Conservation (phyloP, 495 filamentous ascomycete species). For the Cercophora scortea region DNA sequence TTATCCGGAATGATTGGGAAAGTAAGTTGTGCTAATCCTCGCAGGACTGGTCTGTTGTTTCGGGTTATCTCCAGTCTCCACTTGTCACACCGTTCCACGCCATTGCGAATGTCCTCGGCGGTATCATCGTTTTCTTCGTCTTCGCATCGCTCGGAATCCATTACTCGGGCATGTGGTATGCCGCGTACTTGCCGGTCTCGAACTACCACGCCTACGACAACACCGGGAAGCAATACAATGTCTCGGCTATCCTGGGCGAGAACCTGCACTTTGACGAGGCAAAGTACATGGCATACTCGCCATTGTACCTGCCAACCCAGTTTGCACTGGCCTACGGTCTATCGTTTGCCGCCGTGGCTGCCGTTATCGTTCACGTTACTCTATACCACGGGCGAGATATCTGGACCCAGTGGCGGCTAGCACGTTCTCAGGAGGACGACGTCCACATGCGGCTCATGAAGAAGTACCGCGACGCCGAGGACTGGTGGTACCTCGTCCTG, state of each 20-base stretch:
- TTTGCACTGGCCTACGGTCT: slow-evolving; percentile 59
- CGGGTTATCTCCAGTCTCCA: slow-evolving; percentile 57
- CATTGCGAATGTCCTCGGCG: slow-evolving; percentile 50
- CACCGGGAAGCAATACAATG: slow-evolving; percentile 49
- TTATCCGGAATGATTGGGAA: not conserved
- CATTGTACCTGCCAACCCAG: slow-evolving; percentile 53
- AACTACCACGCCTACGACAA: slow-evolving; percentile 53
- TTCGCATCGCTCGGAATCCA: slow-evolving; percentile 47
- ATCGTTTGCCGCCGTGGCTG: slow-evolving; percentile 59
- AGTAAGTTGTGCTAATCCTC: no score
- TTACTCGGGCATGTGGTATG: slow-evolving; percentile 59
- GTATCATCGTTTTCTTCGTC: slow-evolving; percentile 46
- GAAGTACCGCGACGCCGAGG: slow-evolving; percentile 47
- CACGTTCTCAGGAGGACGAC: slow-evolving; percentile 54
- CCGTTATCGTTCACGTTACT: slow-evolving; percentile 54
- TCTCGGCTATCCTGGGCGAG: slow-evolving; percentile 40
- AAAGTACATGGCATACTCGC: slow-evolving; percentile 51
- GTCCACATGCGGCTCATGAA: slow-evolving; percentile 57
- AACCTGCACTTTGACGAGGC: slow-evolving; percentile 42
- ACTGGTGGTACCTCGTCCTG: slow-evolving; percentile 47
- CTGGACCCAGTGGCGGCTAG: slow-evolving; percentile 41
- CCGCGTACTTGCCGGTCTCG: slow-evolving; percentile 48
- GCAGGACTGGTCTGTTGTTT: slow-evolving; percentile 57
- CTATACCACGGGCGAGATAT: slow-evolving; percentile 59
- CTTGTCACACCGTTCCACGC: slow-evolving; percentile 64